phyloP scores from a whole-genome alignment of 2,329 filamentous ascomycete species.

The Alternaria sp. region DNA sequence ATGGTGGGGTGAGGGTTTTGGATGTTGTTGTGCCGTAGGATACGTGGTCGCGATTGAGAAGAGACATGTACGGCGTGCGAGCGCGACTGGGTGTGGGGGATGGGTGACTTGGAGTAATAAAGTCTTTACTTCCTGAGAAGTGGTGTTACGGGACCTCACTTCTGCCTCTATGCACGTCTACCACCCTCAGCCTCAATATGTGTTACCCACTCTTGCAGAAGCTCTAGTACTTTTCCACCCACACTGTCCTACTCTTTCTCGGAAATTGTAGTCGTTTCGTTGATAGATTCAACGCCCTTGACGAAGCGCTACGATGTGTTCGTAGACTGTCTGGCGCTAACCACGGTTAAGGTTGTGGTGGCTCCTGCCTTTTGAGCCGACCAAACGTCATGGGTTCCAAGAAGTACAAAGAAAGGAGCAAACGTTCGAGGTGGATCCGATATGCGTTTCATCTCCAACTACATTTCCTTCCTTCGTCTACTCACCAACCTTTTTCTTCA shows the following conservation, averaged over 20 bases:
- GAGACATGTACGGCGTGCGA: neutral
- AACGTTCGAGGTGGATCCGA: neutral
- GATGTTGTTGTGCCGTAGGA: conserved; percentile 42
- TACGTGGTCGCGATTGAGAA: neutral
- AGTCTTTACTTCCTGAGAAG: neutral
- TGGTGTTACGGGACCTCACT: neutral
- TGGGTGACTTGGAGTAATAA: neutral
- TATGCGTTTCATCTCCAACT: neutral
- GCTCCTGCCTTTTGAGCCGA: neutral
- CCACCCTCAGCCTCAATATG: neutral
- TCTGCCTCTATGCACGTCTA: neutral
- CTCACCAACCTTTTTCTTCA: neutral
- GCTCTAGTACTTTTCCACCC: rapidly evolving
- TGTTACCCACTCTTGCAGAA: neutral
- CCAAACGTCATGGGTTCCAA: neutral
- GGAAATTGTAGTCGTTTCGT: neutral
- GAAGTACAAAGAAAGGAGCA: neutral
- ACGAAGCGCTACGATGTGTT: neutral
- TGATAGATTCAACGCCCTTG: neutral
- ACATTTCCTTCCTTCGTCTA: neutral
- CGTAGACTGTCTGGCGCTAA: neutral
- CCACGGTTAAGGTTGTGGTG: neutral
- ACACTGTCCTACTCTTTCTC: neutral
- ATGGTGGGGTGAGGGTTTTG: conserved; percentile 54
- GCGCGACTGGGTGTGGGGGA: too few species aligned